A percentile compares a stretch with the other conserved stretches of the same genome.
Conservation (phyloP, 805 yeast species). For the Monosporozyma servazzii region DNA sequence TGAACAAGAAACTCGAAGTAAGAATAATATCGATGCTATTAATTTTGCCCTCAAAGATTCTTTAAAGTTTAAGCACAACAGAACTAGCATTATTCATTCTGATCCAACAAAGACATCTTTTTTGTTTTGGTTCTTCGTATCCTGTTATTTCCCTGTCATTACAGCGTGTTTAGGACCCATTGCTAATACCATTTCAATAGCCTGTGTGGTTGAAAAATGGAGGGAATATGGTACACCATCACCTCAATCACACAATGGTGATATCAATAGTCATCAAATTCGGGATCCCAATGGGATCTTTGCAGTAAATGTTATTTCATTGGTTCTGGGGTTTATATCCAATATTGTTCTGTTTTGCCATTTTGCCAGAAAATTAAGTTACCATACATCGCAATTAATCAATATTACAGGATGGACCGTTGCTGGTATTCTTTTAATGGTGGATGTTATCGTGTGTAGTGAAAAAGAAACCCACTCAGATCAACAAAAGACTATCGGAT, state of each 20-base stretch:
- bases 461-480: slow-evolving; percentile 6
- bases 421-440: slow-evolving; percentile 47
- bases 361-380: slow-evolving; percentile 49
- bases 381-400: slow-evolving; percentile 50
- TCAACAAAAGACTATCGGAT: slow-evolving; percentile 45
- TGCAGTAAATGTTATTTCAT: slow-evolving; percentile 51
- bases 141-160: slow-evolving; percentile 63
- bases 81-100: slow-evolving; percentile 21
- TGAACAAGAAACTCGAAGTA: not conserved
- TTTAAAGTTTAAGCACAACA: slow-evolving; percentile 17
- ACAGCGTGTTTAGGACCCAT: slow-evolving; percentile 76
- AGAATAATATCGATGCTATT: not conserved
- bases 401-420: slow-evolving; percentile 57
- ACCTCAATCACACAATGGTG: slow-evolving; percentile 4
- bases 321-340: slow-evolving; percentile 56
- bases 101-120: slow-evolving; percentile 20
- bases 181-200: slow-evolving; percentile 63
- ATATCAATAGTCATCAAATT: not conserved
- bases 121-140: slow-evolving; percentile 50
- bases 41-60: slow-evolving; percentile 6
- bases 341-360: slow-evolving; percentile 64
- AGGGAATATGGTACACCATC: slow-evolving; percentile 21
- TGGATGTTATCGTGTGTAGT: slow-evolving; percentile 27
- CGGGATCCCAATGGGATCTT: slow-evolving; percentile 37
- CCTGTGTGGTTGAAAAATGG: slow-evolving; percentile 69